Conservation (phyloP, 2,329 filamentous ascomycete genomes). For the Aspergillus calidoustus region DNA sequence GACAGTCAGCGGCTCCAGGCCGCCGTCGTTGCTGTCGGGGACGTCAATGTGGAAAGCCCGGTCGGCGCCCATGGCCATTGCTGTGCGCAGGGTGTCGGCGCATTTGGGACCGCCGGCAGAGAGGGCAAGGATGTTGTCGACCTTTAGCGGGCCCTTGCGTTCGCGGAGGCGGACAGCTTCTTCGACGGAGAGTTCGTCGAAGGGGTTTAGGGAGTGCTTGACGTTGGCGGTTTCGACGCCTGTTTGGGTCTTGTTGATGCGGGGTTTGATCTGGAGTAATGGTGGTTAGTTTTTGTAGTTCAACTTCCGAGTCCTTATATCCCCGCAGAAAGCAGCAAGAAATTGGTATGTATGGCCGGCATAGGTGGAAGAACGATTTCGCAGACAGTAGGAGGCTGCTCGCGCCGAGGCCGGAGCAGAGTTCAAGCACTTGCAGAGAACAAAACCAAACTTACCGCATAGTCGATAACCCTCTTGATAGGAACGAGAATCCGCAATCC, state of each 20-base stretch:
- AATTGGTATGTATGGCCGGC: neutral
- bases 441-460: slow-evolving; percentile 64
- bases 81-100: slow-evolving; percentile 86
- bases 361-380: neutral
- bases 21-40: slow-evolving; percentile 68
- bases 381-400: slow-evolving; percentile 2
- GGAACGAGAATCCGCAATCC: slow-evolving; percentile 75
- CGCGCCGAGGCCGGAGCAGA: slow-evolving; percentile 28
- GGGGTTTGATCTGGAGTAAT: slow-evolving; percentile 64
- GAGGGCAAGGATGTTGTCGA: slow-evolving; percentile 90
- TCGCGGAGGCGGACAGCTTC: slow-evolving; percentile 95
- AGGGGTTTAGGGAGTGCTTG: slow-evolving; percentile 98
- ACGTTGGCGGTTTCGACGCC: slow-evolving; percentile 90
- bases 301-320: neutral
- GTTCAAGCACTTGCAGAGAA: neutral
- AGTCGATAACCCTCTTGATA: slow-evolving; percentile 85
- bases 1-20: slow-evolving; percentile 83
- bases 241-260: slow-evolving; percentile 74
- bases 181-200: slow-evolving; percentile 97
- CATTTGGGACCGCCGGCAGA: slow-evolving; percentile 87
- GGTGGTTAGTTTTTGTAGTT: neutral
- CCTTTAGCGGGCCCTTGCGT: slow-evolving; percentile 72
- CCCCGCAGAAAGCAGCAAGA: neutral
- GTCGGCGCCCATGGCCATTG: slow-evolving; percentile 99
- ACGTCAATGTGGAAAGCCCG: slow-evolving; percentile 85